phyloP scores from a whole-genome alignment of 2,329 filamentous ascomycete species.

The Fusarium keratoplasticum region DNA sequence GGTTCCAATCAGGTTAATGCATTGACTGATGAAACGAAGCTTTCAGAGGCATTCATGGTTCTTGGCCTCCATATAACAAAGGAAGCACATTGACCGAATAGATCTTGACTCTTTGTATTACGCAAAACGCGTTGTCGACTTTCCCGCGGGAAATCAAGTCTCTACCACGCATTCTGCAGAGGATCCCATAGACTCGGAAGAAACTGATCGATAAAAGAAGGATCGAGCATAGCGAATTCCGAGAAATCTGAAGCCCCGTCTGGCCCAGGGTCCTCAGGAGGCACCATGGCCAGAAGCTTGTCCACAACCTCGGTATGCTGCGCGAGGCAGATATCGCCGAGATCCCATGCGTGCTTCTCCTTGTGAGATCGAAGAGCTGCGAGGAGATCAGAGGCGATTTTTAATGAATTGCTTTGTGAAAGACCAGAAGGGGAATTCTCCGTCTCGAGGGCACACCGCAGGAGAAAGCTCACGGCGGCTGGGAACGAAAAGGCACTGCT shows the following conservation, averaged over 20 bases:
- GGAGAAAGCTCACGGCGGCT: slow-evolving; percentile 61
- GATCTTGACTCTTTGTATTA: background rate
- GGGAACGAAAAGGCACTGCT: slow-evolving; percentile 60
- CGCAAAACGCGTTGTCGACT: background rate
- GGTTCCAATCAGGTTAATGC: background rate
- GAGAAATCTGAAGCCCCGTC: slow-evolving; percentile 37
- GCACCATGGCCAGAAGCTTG: slow-evolving; percentile 51
- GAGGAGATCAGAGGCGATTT: slow-evolving; percentile 57
- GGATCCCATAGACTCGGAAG: slow-evolving; percentile 53
- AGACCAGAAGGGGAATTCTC: slow-evolving; percentile 51
- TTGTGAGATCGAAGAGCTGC: slow-evolving; percentile 53
- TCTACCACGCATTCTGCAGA: slow-evolving; percentile 49
- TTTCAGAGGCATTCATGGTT: background rate
- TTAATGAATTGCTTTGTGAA: slow-evolving; percentile 53
- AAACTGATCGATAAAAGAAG: slow-evolving; percentile 50
- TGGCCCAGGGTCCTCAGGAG: slow-evolving; percentile 33
- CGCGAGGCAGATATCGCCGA: slow-evolving; percentile 62
- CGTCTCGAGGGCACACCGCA: slow-evolving; percentile 60
- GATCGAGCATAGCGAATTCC: slow-evolving; percentile 48
- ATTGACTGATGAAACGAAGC: background rate
- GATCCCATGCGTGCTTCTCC: slow-evolving; percentile 58
- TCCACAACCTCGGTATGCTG: slow-evolving; percentile 61
- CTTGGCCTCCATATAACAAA: background rate
- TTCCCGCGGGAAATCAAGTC: background rate
- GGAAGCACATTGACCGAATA: background rate